These are phyloP conservation scores for Geotrichum histeridarum DNA, from an alignment of 1,139 yeast species.

Conservation along the genomic window DNA sequence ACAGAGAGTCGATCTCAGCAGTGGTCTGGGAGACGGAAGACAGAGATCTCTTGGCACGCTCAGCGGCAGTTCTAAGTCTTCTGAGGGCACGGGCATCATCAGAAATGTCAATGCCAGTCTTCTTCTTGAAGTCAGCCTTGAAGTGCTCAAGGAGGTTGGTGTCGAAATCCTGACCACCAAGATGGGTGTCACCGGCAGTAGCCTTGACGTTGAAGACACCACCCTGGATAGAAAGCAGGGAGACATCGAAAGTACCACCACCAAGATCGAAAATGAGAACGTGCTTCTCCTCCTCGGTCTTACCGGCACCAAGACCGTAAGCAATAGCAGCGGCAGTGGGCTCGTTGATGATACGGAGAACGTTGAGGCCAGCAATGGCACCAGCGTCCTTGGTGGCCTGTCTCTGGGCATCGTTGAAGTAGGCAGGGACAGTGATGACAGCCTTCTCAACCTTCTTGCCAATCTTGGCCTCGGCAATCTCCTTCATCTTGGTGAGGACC, in stretches of 20 bases:
- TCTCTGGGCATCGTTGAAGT: conserved; percentile 96
- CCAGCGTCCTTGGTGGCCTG: conserved; percentile 99
- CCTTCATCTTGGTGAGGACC: conserved; percentile 97
- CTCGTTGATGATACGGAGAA: conserved; percentile 93
- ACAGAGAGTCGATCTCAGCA: conserved; percentile 77
- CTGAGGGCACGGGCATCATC: conserved; percentile 77
- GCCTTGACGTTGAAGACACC: conserved; percentile 95
- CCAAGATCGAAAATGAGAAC: conserved; percentile 92
- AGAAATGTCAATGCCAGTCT: conserved; percentile 70
- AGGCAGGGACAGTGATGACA: conserved; percentile 94
- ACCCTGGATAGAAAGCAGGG: conserved; percentile 79
- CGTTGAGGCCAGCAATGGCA: conserved; percentile 95
- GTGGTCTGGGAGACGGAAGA: conserved; percentile 84
- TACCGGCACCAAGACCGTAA: conserved; percentile 95
- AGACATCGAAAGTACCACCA: conserved; percentile 95
- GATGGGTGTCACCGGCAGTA: conserved; percentile 95
- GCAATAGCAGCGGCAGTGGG: conserved; percentile 99
- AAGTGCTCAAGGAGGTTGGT: conserved; percentile 74
- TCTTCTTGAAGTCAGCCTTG: conserved; percentile 79
- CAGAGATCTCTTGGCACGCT: conserved; percentile 86
- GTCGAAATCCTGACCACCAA: conserved; percentile 94
- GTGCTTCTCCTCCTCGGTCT: conserved; percentile 75
- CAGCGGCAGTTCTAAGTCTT: conserved; percentile 87
- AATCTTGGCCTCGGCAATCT: conserved; percentile 92
- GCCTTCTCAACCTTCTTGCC: conserved; percentile 93